phyloP scores from a whole-genome alignment of 2,329 filamentous ascomycete species.

The Cladosporium halotolerans region DNA sequence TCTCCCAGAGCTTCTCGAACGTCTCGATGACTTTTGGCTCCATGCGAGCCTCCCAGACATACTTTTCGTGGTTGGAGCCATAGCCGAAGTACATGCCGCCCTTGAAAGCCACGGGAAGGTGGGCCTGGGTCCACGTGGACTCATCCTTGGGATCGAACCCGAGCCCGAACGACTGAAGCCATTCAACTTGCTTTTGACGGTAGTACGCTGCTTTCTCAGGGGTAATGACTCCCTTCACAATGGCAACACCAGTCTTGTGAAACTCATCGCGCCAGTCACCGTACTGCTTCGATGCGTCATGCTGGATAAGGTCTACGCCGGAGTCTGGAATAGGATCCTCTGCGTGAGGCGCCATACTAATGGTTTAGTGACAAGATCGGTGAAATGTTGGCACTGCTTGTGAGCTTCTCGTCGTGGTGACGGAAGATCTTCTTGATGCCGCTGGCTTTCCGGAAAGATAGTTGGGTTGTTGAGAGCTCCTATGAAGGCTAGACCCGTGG shows the following conservation, averaged over 20 bases:
- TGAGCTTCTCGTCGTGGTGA: no score
- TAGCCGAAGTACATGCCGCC: constrained; percentile 41
- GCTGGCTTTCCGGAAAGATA: no score
- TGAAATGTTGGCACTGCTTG: no score
- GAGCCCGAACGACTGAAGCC: constrained; percentile 26
- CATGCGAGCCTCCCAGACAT: constrained; percentile 38
- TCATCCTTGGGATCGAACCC: constrained; percentile 29
- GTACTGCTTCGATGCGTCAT: constrained; percentile 14
- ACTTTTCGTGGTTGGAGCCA: constrained; percentile 37
- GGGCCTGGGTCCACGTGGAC: constrained; percentile 38
- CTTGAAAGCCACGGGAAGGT: constrained; percentile 40
- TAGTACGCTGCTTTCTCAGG: constrained; percentile 26
- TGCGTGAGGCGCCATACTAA: constrained; percentile 15
- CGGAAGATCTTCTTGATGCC: no score
- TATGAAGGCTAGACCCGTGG: no score
- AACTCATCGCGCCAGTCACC: constrained; percentile 31
- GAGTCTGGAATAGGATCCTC: constrained; percentile 15
- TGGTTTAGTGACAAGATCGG: background rate
- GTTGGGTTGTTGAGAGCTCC: no score
- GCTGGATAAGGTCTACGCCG: constrained; percentile 18
- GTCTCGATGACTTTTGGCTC: constrained; percentile 37
- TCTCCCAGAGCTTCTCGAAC: constrained; percentile 40
- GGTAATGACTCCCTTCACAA: constrained; percentile 25
- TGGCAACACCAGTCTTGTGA: constrained; percentile 25
- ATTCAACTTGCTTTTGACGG: constrained; percentile 27